Percentiles rank a stretch among this genome's conserved stretches.
Conservation (phyloP, 2,329 filamentous ascomycete species). For the Neurospora sp. region DNA sequence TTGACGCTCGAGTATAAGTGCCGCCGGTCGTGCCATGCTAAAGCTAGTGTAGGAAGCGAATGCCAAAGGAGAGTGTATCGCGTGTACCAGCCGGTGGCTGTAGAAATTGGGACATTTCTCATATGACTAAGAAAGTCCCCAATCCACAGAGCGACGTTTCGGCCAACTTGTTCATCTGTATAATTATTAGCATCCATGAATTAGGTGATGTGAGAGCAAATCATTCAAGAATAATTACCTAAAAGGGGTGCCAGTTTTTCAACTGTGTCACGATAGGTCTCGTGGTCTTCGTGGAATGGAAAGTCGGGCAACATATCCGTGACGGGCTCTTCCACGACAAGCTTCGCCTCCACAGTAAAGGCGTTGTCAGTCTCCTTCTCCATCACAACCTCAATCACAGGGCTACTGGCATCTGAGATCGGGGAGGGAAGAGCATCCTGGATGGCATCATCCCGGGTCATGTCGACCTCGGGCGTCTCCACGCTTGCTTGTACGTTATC, state of each 20-base stretch:
- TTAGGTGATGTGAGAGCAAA: background rate
- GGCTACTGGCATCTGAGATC: slow-evolving; percentile 31
- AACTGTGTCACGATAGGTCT: slow-evolving; percentile 21
- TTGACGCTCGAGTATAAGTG: slow-evolving; percentile 10
- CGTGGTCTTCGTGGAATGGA: slow-evolving; percentile 29
- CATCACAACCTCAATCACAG: slow-evolving; percentile 32
- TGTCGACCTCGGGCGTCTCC: slow-evolving; percentile 33
- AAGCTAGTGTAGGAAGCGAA: slow-evolving; percentile 30
- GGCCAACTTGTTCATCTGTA: slow-evolving; percentile 34
- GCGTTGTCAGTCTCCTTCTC: slow-evolving; percentile 27
- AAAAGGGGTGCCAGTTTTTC: slow-evolving; percentile 6
- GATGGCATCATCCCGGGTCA: slow-evolving; percentile 19
- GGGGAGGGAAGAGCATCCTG: slow-evolving; percentile 25
- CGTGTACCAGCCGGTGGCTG: slow-evolving; percentile 32
- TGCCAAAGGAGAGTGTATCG: slow-evolving; percentile 41
- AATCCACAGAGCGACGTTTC: slow-evolving; percentile 40
- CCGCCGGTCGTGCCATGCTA: slow-evolving; percentile 16
- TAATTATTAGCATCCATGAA: slow-evolving; percentile 19
- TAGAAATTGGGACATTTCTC: slow-evolving; percentile 22
- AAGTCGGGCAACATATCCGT: slow-evolving; percentile 36
- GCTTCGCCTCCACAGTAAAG: slow-evolving; percentile 8
- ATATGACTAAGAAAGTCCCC: slow-evolving; percentile 35
- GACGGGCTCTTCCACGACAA: slow-evolving; percentile 10
- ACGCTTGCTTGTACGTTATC: slow-evolving; percentile 33
- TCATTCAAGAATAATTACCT: background rate